Evolutionary conservation across 78 protist species (phyloP).

Genomic region (Guillardia theta): DNA sequence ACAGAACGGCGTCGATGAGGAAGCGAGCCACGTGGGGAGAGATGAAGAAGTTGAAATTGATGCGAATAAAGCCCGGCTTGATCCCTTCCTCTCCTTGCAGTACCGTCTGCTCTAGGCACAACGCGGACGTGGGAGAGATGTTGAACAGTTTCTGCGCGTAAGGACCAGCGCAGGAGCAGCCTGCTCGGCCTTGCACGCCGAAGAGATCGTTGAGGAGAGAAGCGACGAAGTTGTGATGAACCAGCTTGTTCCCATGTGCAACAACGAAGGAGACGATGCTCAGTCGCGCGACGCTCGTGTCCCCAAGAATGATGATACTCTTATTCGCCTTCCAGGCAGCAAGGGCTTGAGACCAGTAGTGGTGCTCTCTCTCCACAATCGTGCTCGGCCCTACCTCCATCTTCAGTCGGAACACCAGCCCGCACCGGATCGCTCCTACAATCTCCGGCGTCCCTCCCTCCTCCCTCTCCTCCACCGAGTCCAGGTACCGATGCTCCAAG

Average conservation of each 20-base stretch:
- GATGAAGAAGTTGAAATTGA: slow-evolving; percentile 19
- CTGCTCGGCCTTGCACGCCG: slow-evolving; percentile 82
- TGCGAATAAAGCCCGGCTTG: slow-evolving; percentile 47
- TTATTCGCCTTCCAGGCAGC: background rate
- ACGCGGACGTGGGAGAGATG: background rate
- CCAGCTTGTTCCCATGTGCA: background rate
- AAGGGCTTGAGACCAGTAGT: background rate
- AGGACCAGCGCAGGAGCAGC: slow-evolving; percentile 89
- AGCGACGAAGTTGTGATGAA: slow-evolving; percentile 79
- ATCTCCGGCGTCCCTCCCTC: slow-evolving; percentile 67
- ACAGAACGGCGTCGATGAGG: background rate
- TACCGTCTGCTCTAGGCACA: background rate
- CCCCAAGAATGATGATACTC: too few species aligned
- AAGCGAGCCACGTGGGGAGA: background rate
- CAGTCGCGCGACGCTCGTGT: too few species aligned
- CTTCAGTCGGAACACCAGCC: slow-evolving; percentile 68
- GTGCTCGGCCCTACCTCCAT: slow-evolving; percentile 17
- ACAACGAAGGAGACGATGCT: slow-evolving; percentile 50
- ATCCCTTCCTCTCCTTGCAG: slow-evolving; percentile 27
- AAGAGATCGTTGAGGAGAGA: slow-evolving; percentile 80
- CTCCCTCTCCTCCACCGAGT: slow-evolving; percentile 69
- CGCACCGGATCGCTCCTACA: slow-evolving; percentile 78
- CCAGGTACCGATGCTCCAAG: slow-evolving; percentile 57
- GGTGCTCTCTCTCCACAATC: background rate
- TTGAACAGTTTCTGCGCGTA: slow-evolving; percentile 67